Conservation (phyloP, 306 rosid species). For the Rosa lucieae region DNA sequence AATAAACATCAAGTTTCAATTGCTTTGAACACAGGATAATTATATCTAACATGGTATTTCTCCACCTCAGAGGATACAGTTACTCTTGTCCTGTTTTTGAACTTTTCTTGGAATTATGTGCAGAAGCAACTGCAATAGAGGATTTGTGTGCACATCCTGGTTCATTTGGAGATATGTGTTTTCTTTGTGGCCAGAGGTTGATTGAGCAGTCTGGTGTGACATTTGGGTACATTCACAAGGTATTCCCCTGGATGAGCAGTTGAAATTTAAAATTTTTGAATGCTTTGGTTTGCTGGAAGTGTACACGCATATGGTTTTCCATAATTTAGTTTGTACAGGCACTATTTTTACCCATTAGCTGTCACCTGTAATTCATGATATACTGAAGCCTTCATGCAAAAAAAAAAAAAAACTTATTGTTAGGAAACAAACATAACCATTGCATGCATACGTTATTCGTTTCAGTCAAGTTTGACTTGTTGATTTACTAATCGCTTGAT, state of each 20-base stretch:
- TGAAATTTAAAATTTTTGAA: not conserved
- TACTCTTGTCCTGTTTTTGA: not conserved
- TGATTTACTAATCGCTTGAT: not conserved
- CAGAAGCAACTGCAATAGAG: constrained; percentile 46
- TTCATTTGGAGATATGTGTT: constrained; percentile 73
- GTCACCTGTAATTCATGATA: not conserved
- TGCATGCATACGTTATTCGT: not conserved
- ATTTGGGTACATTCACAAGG: constrained; percentile 85
- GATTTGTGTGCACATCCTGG: constrained; percentile 73
- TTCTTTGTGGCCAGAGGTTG: constrained; percentile 68
- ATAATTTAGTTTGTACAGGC: not conserved
- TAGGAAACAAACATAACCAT: not conserved
- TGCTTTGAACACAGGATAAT: not conserved
- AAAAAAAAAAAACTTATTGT: not conserved
- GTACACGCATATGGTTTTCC: not conserved
- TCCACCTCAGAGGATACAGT: not conserved
- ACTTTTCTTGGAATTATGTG: constrained; percentile 9
- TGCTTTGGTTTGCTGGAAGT: not conserved
- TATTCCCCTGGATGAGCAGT: constrained; percentile 29
- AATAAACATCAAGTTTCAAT: not conserved
- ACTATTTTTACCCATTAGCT: not conserved
- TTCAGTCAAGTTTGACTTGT: not conserved
- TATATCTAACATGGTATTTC: not conserved
- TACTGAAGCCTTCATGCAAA: not conserved
- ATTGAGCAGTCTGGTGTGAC: constrained; percentile 71